Conservation (phyloP, 208 protist genomes). For the Wallacemonas sp. region DNA sequence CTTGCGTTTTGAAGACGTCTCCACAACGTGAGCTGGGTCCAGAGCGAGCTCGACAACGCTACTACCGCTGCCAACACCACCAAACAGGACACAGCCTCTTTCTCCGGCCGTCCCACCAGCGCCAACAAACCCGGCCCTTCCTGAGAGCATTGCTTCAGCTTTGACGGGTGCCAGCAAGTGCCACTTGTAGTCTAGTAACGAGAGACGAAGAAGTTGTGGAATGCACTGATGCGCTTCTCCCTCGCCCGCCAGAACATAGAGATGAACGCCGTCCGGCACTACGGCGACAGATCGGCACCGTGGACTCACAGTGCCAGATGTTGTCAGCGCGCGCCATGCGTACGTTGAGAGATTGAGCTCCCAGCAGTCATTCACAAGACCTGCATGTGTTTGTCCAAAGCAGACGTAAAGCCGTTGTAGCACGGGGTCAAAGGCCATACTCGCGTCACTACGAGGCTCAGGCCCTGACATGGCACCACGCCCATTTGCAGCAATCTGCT, state of each 20-base stretch:
- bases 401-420: conserved; percentile 38
- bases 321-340: conserved; percentile 28
- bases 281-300: conserved; percentile 28
- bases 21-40: background rate
- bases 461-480: conserved; percentile 24
- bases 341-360: conserved; percentile 34
- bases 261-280: conserved; percentile 20
- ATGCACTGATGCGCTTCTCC: conserved; percentile 28
- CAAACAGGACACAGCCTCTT: background rate
- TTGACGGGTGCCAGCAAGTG: conserved; percentile 23
- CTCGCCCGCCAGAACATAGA: conserved; percentile 34
- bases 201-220: conserved; percentile 36
- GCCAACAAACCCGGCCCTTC: conserved; percentile 24
- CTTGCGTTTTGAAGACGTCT: conserved; percentile 7
- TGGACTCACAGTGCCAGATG: conserved; percentile 16
- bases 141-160: conserved; percentile 20
- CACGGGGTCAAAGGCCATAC: conserved; percentile 35
- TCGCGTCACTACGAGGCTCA: conserved; percentile 36
- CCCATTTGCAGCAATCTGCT: conserved; percentile 20
- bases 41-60: conserved; percentile 1
- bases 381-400: conserved; percentile 35
- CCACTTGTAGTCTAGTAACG: conserved; percentile 43
- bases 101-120: conserved; percentile 24
- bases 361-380: conserved; percentile 35
- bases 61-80: background rate